Conservation (phyloP, 805 yeast genomes). For the Lachancea fermentati region DNA sequence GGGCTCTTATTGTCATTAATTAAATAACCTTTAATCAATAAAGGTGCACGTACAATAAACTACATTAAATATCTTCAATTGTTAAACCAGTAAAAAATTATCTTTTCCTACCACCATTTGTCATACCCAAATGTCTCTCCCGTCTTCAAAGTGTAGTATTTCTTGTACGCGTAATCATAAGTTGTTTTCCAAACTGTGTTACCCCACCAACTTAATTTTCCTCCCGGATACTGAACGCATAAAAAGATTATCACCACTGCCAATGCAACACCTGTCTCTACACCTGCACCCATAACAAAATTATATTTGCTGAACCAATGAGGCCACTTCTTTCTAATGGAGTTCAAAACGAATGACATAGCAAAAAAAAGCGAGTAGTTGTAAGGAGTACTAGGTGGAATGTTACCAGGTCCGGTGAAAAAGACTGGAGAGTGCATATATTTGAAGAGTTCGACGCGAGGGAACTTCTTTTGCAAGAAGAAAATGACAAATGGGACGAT, state of each 20-base stretch:
- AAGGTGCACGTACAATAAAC: too few relatives aligned
- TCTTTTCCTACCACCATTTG: slow-evolving; percentile 38
- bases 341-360: slow-evolving; percentile 40
- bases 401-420: slow-evolving; percentile 50
- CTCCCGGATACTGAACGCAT: slow-evolving; percentile 43
- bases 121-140: slow-evolving; percentile 48
- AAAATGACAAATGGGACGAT: slow-evolving; percentile 35
- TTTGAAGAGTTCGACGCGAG: slow-evolving; percentile 27
- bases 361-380: slow-evolving; percentile 53
- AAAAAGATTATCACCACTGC: slow-evolving; percentile 52
- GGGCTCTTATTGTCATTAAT: too few relatives aligned
- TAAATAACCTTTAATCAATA: too few relatives aligned
- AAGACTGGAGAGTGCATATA: slow-evolving; percentile 59
- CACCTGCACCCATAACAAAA: slow-evolving; percentile 54
- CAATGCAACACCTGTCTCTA: slow-evolving; percentile 59
- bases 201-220: slow-evolving; percentile 53
- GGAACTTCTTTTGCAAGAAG: slow-evolving; percentile 26
- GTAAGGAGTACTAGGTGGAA: slow-evolving; percentile 73
- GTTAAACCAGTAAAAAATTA: too few relatives aligned
- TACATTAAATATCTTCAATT: too few relatives aligned
- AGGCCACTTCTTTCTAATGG: slow-evolving; percentile 42
- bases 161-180: slow-evolving; percentile 32
- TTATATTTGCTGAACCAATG: slow-evolving; percentile 59
- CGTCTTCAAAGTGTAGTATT: slow-evolving; percentile 30
- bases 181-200: slow-evolving; percentile 42